Evolutionary conservation across 257 asterid species (phyloP).

Genomic region (Gentiana macrophylla): DNA sequence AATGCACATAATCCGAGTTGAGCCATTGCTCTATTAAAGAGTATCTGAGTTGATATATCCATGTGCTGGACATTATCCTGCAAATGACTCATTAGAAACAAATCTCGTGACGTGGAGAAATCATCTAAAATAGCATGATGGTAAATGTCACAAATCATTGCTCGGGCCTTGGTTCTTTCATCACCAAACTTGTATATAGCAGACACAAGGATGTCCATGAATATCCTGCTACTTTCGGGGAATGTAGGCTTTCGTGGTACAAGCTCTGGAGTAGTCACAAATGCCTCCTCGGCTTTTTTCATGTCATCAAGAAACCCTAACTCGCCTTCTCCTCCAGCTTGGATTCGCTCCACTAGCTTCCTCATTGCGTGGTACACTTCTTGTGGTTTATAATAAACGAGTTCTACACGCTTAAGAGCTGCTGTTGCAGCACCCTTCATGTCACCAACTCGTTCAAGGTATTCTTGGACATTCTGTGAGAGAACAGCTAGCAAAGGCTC

Average conservation of each 20-base stretch:
- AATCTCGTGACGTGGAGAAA: conserved; percentile 75
- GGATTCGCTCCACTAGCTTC: conserved; percentile 58
- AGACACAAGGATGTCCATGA: conserved; percentile 74
- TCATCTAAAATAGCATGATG: conserved; percentile 83
- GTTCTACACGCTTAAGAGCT: conserved; percentile 90
- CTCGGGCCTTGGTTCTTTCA: conserved; percentile 92
- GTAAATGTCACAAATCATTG: conserved; percentile 93
- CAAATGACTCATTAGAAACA: conserved; percentile 92
- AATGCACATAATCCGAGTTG: conserved; percentile 89
- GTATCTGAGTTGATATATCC: conserved; percentile 92
- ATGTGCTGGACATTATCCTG: conserved; percentile 88
- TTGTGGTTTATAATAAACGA: conserved; percentile 86
- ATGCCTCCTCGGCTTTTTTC: conserved; percentile 51
- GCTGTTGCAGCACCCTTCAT: conserved; percentile 84
- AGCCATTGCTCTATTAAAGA: conserved; percentile 87
- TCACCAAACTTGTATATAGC: conserved; percentile 77
- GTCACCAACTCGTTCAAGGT: conserved; percentile 55
- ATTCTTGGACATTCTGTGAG: conserved; percentile 82
- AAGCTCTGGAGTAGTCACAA: conserved; percentile 58
- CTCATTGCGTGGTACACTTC: conserved; percentile 93
- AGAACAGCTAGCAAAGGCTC: conserved; percentile 80
- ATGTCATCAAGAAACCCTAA: conserved; percentile 47
- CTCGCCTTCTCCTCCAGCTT: conserved; percentile 28
- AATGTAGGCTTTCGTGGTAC: conserved; percentile 78
- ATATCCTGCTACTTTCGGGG: conserved; percentile 69